phyloP scores from a whole-genome alignment of 805 yeast genomes.

The Suhomyces emberorum region DNA sequence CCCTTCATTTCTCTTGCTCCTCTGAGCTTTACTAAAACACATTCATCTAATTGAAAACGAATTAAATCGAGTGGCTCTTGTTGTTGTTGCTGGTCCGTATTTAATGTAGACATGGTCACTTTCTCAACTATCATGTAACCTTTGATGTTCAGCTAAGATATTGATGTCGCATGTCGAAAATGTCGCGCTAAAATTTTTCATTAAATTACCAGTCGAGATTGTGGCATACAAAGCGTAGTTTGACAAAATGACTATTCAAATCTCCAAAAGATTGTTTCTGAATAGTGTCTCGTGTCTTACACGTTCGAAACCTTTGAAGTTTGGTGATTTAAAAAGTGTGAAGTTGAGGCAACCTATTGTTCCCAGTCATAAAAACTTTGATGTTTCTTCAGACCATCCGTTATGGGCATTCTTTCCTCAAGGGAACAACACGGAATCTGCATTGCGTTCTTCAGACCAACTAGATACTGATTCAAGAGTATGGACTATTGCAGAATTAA shows the following conservation, averaged over 20 bases:
- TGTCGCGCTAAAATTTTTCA: conserved; percentile 8
- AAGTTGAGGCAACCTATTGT: conserved; percentile 76
- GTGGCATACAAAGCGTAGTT: conserved; percentile 6
- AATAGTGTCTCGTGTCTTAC: conserved; percentile 31
- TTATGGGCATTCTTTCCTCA: conserved; percentile 84
- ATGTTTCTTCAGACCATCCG: conserved; percentile 82
- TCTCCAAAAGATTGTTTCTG: conserved; percentile 26
- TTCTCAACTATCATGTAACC: no score
- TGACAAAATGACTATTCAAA: conserved; percentile 5
- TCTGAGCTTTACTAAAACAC: conserved; percentile 81
- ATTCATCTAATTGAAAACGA: conserved; percentile 81
- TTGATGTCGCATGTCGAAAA: neutral
- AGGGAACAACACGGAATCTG: conserved; percentile 47
- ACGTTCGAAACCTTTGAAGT: conserved; percentile 33
- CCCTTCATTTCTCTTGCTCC: conserved; percentile 94
- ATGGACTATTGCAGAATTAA: conserved; percentile 85
- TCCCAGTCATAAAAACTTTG: conserved; percentile 73
- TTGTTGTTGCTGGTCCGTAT: conserved; percentile 24
- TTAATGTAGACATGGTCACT: conserved; percentile 31
- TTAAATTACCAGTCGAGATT: neutral
- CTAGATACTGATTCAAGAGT: conserved; percentile 57
- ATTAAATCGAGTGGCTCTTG: conserved; percentile 87
- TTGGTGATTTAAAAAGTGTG: conserved; percentile 33
- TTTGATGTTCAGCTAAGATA: no score
- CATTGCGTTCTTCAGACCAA: conserved; percentile 58